A percentile compares a stretch with the other conserved stretches of the same genome.
Conservation (phyloP, 106 monocot genomes). For the Allium sativum region DNA sequence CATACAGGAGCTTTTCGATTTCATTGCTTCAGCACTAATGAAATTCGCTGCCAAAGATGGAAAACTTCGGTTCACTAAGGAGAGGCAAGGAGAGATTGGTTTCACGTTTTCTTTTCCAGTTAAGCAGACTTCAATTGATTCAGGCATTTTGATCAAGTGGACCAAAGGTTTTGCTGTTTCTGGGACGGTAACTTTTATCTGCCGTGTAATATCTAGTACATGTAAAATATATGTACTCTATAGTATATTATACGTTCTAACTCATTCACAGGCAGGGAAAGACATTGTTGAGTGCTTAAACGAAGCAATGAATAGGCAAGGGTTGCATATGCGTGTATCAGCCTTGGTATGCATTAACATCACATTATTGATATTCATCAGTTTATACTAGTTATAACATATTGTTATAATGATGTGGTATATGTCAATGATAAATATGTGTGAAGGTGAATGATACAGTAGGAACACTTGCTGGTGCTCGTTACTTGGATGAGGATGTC, state of each 20-base stretch:
- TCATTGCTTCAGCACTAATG: constrained; percentile 40
- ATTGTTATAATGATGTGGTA: no score
- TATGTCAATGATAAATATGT: no score
- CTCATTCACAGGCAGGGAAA: constrained; percentile 40
- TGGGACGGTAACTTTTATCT: constrained; percentile 29
- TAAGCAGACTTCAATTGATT: constrained; percentile 54
- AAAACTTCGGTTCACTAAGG: constrained; percentile 17
- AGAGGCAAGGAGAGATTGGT: constrained; percentile 40
- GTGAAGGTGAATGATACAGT: constrained; percentile 64
- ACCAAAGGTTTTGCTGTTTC: constrained; percentile 60
- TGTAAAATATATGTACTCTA: no score
- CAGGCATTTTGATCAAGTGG: constrained; percentile 71
- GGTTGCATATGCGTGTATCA: constrained; percentile 50
- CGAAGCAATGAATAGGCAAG: constrained; percentile 53
- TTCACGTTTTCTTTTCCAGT: constrained; percentile 75
- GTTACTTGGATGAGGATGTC: constrained; percentile 59
- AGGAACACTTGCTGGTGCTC: constrained; percentile 56
- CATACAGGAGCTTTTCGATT: constrained; percentile 50
- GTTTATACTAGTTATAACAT: background rate
- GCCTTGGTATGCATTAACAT: constrained; percentile 36
- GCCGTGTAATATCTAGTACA: no score
- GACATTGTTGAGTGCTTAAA: constrained; percentile 53
- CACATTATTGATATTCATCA: background rate
- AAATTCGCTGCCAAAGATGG: constrained; percentile 32
- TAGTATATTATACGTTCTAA: no score